These are phyloP conservation scores for Rauvolfia tetraphylla DNA, from an alignment of 257 asterid genomes.

Conservation along the genomic window DNA sequence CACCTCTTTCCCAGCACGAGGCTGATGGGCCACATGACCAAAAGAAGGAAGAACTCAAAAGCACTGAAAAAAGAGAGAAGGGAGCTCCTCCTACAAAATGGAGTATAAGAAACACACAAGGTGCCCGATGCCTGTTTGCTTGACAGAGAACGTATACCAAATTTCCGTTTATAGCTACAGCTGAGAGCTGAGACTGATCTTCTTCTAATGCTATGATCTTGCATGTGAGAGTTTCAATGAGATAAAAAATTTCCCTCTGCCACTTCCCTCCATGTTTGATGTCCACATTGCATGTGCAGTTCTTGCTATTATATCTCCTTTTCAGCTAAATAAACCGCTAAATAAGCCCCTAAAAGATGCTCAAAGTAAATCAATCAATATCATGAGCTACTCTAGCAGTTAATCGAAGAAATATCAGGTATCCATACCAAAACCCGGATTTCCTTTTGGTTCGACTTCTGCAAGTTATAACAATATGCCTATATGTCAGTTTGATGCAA, in stretches of 20 bases:
- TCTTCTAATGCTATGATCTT: background rate
- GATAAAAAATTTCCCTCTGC: background rate
- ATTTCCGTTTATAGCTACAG: background rate
- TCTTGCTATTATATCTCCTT: background rate
- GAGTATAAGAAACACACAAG: background rate
- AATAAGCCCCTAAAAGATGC: conserved; percentile 59
- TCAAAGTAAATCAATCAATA: conserved; percentile 16
- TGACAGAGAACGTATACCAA: background rate
- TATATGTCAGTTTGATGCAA: conserved; percentile 15
- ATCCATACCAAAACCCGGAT: conserved; percentile 74
- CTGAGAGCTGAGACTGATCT: background rate
- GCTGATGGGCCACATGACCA: background rate
- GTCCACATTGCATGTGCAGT: background rate
- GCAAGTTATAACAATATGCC: conserved; percentile 26
- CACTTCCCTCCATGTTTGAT: background rate
- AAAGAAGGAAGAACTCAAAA: background rate
- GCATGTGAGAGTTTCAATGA: background rate
- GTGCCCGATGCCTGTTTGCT: background rate
- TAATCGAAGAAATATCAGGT: conserved; percentile 16
- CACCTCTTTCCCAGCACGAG: background rate
- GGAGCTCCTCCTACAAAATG: background rate
- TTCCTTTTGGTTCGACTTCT: conserved; percentile 54
- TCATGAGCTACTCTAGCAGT: conserved; percentile 2
- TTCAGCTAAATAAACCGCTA: conserved; percentile 46
- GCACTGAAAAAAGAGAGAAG: background rate